These are phyloP conservation scores for Vicia faba DNA, from an alignment of 306 rosid species.

Conservation along the genomic window DNA sequence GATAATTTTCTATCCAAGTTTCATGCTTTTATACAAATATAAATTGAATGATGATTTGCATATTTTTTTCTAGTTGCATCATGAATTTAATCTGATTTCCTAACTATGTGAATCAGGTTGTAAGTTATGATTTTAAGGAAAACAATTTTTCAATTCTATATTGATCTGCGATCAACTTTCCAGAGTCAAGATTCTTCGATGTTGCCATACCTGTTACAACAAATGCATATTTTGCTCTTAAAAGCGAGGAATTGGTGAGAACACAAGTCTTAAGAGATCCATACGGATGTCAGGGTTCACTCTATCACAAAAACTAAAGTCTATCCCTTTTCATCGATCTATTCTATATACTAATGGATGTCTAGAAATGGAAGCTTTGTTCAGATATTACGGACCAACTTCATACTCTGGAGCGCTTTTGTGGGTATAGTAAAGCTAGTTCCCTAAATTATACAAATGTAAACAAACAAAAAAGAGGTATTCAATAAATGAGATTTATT, in stretches of 20 bases:
- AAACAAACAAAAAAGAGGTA: constrained; percentile 31
- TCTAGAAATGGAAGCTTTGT: no score
- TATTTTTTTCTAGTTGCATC: constrained; percentile 13
- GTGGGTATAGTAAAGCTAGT: constrained; percentile 45
- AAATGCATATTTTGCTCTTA: constrained; percentile 64
- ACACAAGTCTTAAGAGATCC: constrained; percentile 79
- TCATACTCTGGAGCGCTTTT: constrained; percentile 75
- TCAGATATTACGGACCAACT: no score
- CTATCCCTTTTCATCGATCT: constrained; percentile 85
- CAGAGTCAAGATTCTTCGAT: constrained; percentile 78
- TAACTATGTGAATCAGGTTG: constrained; percentile 59
- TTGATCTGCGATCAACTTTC: constrained; percentile 88
- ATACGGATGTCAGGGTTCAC: constrained; percentile 83
- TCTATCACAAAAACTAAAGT: constrained; percentile 69
- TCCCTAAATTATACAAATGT: constrained; percentile 11
- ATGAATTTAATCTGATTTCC: constrained; percentile 31
- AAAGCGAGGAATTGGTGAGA: constrained; percentile 81
- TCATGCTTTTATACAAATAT: constrained; percentile 11
- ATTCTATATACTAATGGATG: no score
- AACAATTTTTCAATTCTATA: constrained; percentile 77
- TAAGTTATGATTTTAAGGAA: constrained; percentile 86
- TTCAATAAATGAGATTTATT: no score
- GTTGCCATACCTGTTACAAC: constrained; percentile 72
- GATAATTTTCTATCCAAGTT: background rate
- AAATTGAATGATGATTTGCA: constrained; percentile 12